phyloP scores from a whole-genome alignment of 2,329 filamentous ascomycete genomes.

The Calonectria pseudoreteaudii region DNA sequence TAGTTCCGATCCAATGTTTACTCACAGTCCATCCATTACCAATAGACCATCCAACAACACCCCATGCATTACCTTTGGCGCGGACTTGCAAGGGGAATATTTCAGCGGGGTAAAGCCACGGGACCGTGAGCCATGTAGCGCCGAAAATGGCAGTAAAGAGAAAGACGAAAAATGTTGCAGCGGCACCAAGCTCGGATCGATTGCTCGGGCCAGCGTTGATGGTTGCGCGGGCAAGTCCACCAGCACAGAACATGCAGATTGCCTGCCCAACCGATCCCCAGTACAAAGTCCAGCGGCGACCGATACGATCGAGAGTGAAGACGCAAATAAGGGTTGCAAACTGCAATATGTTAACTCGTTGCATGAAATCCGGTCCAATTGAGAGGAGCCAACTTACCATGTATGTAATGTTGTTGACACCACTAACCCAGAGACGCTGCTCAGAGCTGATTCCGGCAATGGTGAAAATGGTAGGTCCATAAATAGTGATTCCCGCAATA shows the following conservation, averaged over 20 bases:
- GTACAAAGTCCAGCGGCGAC: conserved; percentile 49
- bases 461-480: conserved; percentile 68
- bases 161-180: conserved; percentile 78
- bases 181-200: conserved; percentile 59
- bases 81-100: conserved; percentile 79
- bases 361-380: neutral
- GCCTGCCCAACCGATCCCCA: conserved; percentile 48
- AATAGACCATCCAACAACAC: conserved; percentile 81
- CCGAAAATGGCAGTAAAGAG: conserved; percentile 58
- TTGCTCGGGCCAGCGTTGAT: conserved; percentile 57
- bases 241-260: conserved; percentile 46
- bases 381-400: conserved; percentile 47
- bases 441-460: conserved; percentile 67
- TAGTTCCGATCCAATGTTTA: neutral
- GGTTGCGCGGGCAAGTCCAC: conserved; percentile 38
- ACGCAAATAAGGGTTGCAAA: conserved; percentile 63
- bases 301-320: conserved; percentile 52
- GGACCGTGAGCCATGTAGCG: conserved; percentile 63
- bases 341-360: conserved; percentile 41
- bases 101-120: conserved; percentile 76
- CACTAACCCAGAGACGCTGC: conserved; percentile 74
- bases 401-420: conserved; percentile 62
- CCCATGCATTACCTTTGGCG: conserved; percentile 81
- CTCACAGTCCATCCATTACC: conserved; percentile 72
- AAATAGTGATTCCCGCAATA: conserved; percentile 67